Conservation (phyloP, 176 grass and related monocot genomes). For the Poa annua region DNA sequence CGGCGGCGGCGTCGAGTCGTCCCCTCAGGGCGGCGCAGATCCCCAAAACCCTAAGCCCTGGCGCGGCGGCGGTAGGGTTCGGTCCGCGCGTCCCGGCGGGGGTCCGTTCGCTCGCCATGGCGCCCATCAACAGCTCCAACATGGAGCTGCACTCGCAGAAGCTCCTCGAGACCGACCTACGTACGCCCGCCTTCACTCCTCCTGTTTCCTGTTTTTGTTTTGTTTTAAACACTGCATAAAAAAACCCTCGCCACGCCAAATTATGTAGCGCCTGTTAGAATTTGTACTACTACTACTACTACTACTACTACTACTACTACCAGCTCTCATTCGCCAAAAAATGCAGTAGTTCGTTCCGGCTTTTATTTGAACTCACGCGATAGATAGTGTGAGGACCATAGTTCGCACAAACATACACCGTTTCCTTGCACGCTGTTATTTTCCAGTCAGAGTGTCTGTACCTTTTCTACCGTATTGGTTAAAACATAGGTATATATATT, state of each 20-base stretch:
- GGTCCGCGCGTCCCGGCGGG: conserved; percentile 8
- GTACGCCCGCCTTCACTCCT: conserved; percentile 45
- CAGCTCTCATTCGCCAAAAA: background rate
- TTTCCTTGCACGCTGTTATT: background rate
- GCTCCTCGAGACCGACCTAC: conserved; percentile 81
- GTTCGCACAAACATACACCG: background rate
- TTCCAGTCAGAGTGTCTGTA: background rate
- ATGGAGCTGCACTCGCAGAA: conserved; percentile 92
- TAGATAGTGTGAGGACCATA: background rate
- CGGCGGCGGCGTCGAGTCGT: background rate
- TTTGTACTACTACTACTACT: background rate
- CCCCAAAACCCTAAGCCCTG: conserved; percentile 58
- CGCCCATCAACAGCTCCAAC: conserved; percentile 82
- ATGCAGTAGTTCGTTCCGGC: background rate
- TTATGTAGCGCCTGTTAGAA: background rate
- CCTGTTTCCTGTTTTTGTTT: background rate
- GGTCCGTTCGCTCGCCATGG: conserved; percentile 49
- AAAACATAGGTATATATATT: background rate
- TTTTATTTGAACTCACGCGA: background rate
- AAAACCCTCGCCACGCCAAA: background rate
- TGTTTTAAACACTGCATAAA: background rate
- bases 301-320: too few relatives aligned
- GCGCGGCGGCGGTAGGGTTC: conserved; percentile 52
- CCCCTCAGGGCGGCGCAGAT: conserved; percentile 34
- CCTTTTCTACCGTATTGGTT: background rate